Base-by-base conservation (phyloP, 2,329 filamentous ascomycete species). In the Paracoccidioides lutzii region DNA sequence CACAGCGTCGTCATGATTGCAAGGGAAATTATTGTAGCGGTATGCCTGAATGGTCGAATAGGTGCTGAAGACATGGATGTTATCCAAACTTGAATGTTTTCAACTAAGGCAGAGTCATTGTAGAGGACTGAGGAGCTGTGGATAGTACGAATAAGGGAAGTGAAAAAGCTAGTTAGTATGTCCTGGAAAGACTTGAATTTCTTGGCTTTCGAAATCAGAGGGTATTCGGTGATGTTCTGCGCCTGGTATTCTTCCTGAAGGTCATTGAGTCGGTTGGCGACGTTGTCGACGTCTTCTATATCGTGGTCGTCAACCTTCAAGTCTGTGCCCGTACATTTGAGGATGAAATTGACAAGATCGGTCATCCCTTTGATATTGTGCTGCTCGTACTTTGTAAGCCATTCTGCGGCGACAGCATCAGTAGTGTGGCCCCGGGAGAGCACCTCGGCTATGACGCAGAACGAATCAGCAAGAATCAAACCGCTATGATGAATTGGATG, bases 21-120 rank as follows among this genome's bases (percentile, higher is more conserved):
- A 38, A 97, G 75, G 1, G 88, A 85, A 30, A 91, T 84, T 0
- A 93, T 84, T 1, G 91, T 95, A 0, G 90, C 87, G 0, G 93
- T 98, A 71, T 98, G 93, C 60, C 93, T 82, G 71, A 98, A 96
- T 1, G 93, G 90, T 55, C 93, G 83, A 59, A 91, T 84, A 3
- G 83, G 80, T 0, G 90, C 90, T 3, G 89, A 93, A 2, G 91
- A 93, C 85, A 98, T 88, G 57, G 88, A 87, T 42, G 84, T 85
- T 58, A 96, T 78, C 93, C 93, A 98, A 57, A 88, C 79, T 62
- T 90, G 83, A 50, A 97, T 80, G 66, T 95, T 95, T 67, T 96
- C 90, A 65, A 95, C 82, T 52, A 98, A 76, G 35, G 84, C 80
- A 40, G 74, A 71, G 59, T 94, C 86, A 46, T 80, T 82, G 73